Base-by-base conservation (phyloP, 768 basidiomycete genomes). In the Tubosaeta sp. region DNA sequence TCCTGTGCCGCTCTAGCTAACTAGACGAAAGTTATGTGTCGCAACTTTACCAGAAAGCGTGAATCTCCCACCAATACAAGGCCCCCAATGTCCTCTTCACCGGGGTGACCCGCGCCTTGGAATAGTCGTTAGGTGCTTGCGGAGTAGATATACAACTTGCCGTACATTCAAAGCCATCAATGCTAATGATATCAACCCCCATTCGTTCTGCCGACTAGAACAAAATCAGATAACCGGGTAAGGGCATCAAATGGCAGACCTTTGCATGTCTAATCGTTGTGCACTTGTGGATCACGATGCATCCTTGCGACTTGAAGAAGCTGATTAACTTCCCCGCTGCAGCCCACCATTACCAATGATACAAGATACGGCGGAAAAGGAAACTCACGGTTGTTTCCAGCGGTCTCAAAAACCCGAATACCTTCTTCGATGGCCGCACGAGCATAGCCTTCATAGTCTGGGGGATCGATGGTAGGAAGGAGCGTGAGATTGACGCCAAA, bases 21-120 rank as follows among this genome's bases (percentile, higher is more conserved):
- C 90, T 93, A 43, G 3, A 35, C 12, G 54, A 6, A 14, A 42
- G 43, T 48, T 25, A 49, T 16, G 44, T n/a, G 16, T 41, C 43
- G 29, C 31, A 31, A 29, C 21, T 24, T 31, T 6, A 6, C 35
- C 10, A 34, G 27, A 25, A n/a, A 27, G 35, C 12, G 7, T 12
- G 21, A 25, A 16, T 27, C 3, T 14, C 66, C 42, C 57, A 91
- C 91, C 71, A 96, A 69, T 3, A 96, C 87, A 21, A 95, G 61
- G 4, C 87, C 89, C 3, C 90, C 89, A 21, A 96, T 87, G 63
- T 96, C 94, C 38, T 95, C 90, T 63, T 96, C 94, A 54, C 94
- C 94, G 16, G 92, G 92, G 68, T 94, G 91, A 22, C 94, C 94
- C 27, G 92, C 94, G 63, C 90, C 90, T 92, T 61, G n/a, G 12